phyloP scores from a whole-genome alignment of 1,284 basidiomycete species.

The Trametes polyzona region DNA sequence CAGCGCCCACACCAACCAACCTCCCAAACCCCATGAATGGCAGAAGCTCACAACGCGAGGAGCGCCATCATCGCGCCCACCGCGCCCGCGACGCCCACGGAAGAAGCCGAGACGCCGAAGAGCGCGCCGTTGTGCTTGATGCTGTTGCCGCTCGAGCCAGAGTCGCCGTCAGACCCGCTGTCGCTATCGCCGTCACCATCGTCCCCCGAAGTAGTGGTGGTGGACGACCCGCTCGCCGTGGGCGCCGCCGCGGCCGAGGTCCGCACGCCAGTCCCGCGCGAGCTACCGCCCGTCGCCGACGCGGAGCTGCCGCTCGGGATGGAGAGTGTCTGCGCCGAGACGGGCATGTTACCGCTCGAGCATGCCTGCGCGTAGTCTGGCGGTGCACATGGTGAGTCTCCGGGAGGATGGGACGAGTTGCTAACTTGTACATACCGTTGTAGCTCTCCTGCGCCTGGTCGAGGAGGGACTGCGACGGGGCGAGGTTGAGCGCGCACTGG shows the following conservation, averaged over 20 bases:
- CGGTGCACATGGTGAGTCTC: not conserved
- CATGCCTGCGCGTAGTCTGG: constrained; percentile 15
- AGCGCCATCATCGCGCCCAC: constrained; percentile 1
- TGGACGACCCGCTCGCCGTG: not conserved
- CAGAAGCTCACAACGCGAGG: not conserved
- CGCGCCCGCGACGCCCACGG: constrained; percentile 6
- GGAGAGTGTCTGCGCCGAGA: constrained; percentile 12
- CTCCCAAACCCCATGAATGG: no score
- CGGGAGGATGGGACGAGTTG: not conserved
- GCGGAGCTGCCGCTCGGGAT: constrained; percentile 5
- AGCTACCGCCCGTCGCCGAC: not conserved
- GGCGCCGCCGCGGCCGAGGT: not conserved
- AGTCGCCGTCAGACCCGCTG: not conserved
- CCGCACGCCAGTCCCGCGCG: not conserved
- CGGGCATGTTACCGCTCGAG: not conserved
- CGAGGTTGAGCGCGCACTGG: constrained; percentile 19
- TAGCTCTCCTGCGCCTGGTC: constrained; percentile 14
- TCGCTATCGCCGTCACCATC: not conserved
- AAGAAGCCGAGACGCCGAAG: not conserved
- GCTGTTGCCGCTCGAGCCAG: not conserved
- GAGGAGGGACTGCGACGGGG: constrained; percentile 5
- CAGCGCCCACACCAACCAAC: no score
- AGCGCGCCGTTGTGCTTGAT: constrained; percentile 7
- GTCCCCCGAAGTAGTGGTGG: not conserved
- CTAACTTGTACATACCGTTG: constrained; percentile 2